A percentile compares a stretch with the other conserved stretches of the same genome.
Conservation (phyloP, 2,329 filamentous ascomycete genomes). For the Epichloe aotearoae region DNA sequence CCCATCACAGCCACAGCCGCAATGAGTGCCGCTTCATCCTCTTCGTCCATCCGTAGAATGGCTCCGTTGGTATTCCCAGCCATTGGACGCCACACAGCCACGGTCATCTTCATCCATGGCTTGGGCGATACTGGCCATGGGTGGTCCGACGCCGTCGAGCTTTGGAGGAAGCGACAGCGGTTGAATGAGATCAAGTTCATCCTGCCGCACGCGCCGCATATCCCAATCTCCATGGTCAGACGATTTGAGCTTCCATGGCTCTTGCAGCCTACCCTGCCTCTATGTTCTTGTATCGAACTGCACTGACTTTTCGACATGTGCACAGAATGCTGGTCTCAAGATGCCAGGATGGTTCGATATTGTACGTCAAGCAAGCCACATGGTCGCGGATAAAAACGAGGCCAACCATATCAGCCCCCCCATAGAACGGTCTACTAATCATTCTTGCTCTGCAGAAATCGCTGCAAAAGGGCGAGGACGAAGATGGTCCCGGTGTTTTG, state of each 20-base stretch:
- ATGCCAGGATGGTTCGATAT: conserved; percentile 91
- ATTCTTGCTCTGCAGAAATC: conserved; percentile 13
- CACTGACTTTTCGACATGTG: neutral
- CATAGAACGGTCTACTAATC: neutral
- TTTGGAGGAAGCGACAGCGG: conserved; percentile 66
- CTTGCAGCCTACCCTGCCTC: neutral
- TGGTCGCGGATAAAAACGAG: neutral
- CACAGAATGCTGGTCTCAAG: conserved; percentile 56
- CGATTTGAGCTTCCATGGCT: neutral
- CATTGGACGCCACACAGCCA: conserved; percentile 74
- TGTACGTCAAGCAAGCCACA: conserved; percentile 26
- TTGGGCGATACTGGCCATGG: conserved; percentile 72
- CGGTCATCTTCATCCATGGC: conserved; percentile 88
- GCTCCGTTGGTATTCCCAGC: conserved; percentile 63
- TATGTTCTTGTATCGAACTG: neutral
- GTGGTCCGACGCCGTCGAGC: conserved; percentile 73
- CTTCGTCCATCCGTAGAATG: conserved; percentile 17
- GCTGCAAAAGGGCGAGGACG: conserved; percentile 23
- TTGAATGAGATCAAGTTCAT: conserved; percentile 90
- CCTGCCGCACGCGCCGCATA: conserved; percentile 77
- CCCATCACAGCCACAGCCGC: neutral
- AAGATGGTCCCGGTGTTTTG: conserved; percentile 59
- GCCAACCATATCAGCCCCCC: neutral
- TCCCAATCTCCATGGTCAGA: conserved; percentile 59
- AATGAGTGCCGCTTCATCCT: conserved; percentile 8